phyloP scores from a whole-genome alignment of 805 yeast genomes.

The Sugiyamaella americana region DNA sequence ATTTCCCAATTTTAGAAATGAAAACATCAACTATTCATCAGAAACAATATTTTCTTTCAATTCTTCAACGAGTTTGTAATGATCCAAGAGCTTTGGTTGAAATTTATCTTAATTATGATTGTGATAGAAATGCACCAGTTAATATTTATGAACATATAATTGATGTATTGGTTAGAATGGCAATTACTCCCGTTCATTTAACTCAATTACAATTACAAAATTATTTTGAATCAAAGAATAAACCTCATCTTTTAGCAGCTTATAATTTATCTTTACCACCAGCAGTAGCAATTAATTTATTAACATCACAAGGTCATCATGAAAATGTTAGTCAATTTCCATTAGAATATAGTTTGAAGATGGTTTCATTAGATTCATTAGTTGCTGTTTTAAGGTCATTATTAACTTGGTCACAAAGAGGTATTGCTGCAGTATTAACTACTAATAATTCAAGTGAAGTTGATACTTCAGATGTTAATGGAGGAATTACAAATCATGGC shows the following conservation, averaged over 20 bases:
- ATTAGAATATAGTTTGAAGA: conserved; percentile 75
- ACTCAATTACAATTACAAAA: conserved; percentile 59
- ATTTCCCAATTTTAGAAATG: conserved; percentile 90
- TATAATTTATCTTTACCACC: conserved; percentile 72
- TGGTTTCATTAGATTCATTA: conserved; percentile 71
- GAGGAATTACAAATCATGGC: too few species aligned
- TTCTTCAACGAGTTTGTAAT: conserved; percentile 75
- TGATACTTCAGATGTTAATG: conserved; percentile 5
- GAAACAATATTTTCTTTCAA: conserved; percentile 73
- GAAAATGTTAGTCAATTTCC: conserved; percentile 40
- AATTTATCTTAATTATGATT: conserved; percentile 90
- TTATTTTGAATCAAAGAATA: conserved; percentile 40
- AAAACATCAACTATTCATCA: conserved; percentile 89
- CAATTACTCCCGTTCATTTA: conserved; percentile 65
- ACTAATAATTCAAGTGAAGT: conserved; percentile 7
- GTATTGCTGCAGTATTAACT: conserved; percentile 30
- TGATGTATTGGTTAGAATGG: conserved; percentile 66
- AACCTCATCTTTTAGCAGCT: conserved; percentile 55
- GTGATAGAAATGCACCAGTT: conserved; percentile 69
- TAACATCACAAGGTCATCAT: conserved; percentile 39
- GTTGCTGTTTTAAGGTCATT: conserved; percentile 79
- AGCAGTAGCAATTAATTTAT: conserved; percentile 61
- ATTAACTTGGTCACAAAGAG: conserved; percentile 80
- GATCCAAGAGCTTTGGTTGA: conserved; percentile 91
- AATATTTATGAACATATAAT: conserved; percentile 80